Base-by-base conservation (phyloP, 2,329 filamentous ascomycete genomes). In the Penicillium sp. region DNA sequence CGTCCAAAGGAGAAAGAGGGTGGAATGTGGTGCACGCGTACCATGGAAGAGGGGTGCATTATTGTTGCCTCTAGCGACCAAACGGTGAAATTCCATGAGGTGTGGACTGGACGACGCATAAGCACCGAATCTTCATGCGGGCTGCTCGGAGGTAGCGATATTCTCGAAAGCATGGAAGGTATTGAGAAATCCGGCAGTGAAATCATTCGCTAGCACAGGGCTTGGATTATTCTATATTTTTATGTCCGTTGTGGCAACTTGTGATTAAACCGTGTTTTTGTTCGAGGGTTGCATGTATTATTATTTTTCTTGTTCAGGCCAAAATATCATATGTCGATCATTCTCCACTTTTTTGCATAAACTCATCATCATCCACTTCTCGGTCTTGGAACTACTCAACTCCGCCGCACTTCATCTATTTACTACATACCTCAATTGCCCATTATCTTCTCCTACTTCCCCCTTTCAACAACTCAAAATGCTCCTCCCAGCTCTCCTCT, bases 11-110 rank as follows among this genome's bases (percentile, higher is more conserved):
- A 59, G 42, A 66, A 71, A 56, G 70, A 79, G 55, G 74, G 74
- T 39, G 72, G 71, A n/a, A 66, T 69, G 31, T 74, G 71, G 63
- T 72, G 72, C 45, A 70, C 67, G 33, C 71, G 78, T 13, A 79
- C 76, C 0, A 68, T 72, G 4, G 74, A 79, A 48, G 85, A 90
- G 52, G 86, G 85, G 0, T 94, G 88, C 59, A 82, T 98, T 50
- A 84, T 95, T 12, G 84, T 98, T 36, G 90, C 89, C 11, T 84
- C 86, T 29, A 95, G 88, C 57, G 89, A 96, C 64, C 82, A 87
- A 59, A 93, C 79, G 52, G 84, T 96, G 62, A 92, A 92, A 59
- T 96, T 96, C 55, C 88, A 96, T 62, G 89, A 96, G 66, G 80
- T 98, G 8, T 96, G 89, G 92, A 74, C 76, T n/a, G 75, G 77